phyloP scores from a whole-genome alignment of 2,329 filamentous ascomycete genomes.

The Fusarium concolor region DNA sequence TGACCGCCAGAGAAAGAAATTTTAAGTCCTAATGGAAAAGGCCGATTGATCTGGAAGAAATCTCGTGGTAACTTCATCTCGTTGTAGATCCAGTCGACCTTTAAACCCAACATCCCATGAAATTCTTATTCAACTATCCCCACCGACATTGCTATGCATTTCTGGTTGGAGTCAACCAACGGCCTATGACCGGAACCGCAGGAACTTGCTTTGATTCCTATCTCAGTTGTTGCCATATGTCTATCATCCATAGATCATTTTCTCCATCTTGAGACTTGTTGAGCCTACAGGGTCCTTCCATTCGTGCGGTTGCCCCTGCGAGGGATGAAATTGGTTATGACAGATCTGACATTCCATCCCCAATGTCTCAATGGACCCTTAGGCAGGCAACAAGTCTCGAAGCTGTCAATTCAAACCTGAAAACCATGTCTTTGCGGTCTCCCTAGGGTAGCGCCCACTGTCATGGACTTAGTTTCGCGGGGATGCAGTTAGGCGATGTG shows the following conservation, averaged over 20 bases:
- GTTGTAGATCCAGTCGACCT: slow-evolving; percentile 5
- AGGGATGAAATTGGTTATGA: too few relatives aligned
- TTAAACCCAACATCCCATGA: not conserved
- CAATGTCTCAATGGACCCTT: slow-evolving; percentile 14
- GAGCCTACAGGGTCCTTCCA: too few relatives aligned
- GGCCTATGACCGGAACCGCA: not conserved
- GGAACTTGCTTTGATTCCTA: not conserved
- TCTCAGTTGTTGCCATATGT: not conserved
- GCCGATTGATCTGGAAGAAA: slow-evolving; percentile 2
- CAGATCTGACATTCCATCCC: not conserved
- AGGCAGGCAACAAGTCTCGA: not conserved
- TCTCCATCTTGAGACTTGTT: not conserved
- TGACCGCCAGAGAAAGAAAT: not conserved
- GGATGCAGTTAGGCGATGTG: slow-evolving; percentile 20
- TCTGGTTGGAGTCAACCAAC: slow-evolving; percentile 22
- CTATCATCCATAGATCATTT: not conserved
- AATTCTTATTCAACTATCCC: not conserved
- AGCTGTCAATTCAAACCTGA: slow-evolving; percentile 5
- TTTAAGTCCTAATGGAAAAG: not conserved
- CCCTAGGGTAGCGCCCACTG: slow-evolving; percentile 33
- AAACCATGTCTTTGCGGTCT: slow-evolving; percentile 5
- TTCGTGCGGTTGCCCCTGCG: not conserved
- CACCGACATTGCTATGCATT: not conserved
- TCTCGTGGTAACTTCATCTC: slow-evolving; percentile 25
- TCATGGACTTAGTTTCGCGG: slow-evolving; percentile 25